Evolutionary conservation across 257 asterid genomes (phyloP), one percentile per base, ranked within the genome.

Genomic region (Jaltomata sinuosa): DNA sequence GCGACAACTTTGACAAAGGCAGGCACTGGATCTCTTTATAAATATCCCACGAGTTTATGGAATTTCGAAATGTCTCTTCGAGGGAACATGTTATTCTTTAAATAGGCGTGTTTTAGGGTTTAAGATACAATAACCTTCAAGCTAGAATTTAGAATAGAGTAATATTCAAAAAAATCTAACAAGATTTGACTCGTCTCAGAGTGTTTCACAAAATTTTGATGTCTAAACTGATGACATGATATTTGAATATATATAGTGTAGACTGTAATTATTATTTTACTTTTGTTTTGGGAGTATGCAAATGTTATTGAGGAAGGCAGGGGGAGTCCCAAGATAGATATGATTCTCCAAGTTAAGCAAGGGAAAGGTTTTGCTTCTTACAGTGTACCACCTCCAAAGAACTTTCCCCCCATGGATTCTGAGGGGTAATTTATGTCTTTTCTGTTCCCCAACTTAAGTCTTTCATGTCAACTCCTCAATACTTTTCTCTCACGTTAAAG

Each of bases 301-400:
- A n/a, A n/a, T n/a, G n/a, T n/a, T n/a, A n/a, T 36, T 36, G 19
- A 81, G 54, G 31, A 49, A 59, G 50, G 81, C 68, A 69, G 86
- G 83, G 86, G 29, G 29, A 83, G 83, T 86, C 64, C 89, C 85
- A 22, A 86, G 85, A 84, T 50, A 32, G 89, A 86, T 86, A 42
- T 80, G 89, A 80, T 86, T 86, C 86, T 76, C 82, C 42, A 50
- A 50, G 69, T 65, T 81, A 53, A 62, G 68, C 84, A 65, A 45
- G 61, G 57, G 62, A 69, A 83, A 80, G 82, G 82, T 81, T 87
- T 87, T 87, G 74, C 89, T 86, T 86, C 87, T 84, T 67, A 47
- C 79, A 80, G 32, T 55, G 45, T 36, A 27, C 85, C 83, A 54
- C 84, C 80, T 79, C 83, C 76, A 77, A 15, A 76, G 27, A 71